Base-by-base conservation (phyloP, 2,329 filamentous ascomycete species). In the Pseudogymnoascus sp. region DNA sequence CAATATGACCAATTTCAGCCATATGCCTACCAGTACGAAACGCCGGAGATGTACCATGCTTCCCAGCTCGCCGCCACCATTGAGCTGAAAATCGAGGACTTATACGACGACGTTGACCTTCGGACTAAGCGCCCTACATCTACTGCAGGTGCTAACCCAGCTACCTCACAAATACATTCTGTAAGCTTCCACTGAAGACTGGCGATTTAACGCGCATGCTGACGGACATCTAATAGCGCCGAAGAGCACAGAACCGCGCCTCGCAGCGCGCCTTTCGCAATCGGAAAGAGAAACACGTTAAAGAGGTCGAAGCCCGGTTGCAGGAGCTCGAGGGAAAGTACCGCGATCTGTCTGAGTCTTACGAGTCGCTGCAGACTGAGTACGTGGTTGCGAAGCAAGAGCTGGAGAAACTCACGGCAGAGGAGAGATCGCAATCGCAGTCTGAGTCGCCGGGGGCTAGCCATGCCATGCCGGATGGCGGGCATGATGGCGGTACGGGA, bases 221-320 rank as follows among this genome's bases (percentile, higher is more conserved):
- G 33, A 62, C 64, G 61, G 10, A 61, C 15, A 45, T 37, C 29
- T 35, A 55, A 35, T 69, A 84, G 80, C 79, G 82, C 55, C 79
- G 83, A 64, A 76, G 82, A 69, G 82, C 82, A 52, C 83, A 85
- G 67, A 85, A 85, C 66, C 78, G 82, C 61, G 82, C 82, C 39
- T 85, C 83, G 2, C 83, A 86, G 70, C 75, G 83, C 63, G 83
- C 82, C 0, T 86, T 85, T 69, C 77, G 83, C 58, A 82, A 86
- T 70, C 78, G 83, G 60, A 86, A 86, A 68, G 83, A 87, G 69
- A 84, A 86, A 70, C 81, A 85, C 64, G 86, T 86, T 68, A 81
- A 81, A 64, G 84, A 87, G 66, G 79, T 87, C 18, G 84, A 87
- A 70, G 70, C 76, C 36, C 78, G 84, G 67, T 78, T 87, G 33